These are phyloP conservation scores for Cutaneotrichosporon cyanovorans DNA, from an alignment of 1,284 basidiomycete species.

Conservation along the genomic window DNA sequence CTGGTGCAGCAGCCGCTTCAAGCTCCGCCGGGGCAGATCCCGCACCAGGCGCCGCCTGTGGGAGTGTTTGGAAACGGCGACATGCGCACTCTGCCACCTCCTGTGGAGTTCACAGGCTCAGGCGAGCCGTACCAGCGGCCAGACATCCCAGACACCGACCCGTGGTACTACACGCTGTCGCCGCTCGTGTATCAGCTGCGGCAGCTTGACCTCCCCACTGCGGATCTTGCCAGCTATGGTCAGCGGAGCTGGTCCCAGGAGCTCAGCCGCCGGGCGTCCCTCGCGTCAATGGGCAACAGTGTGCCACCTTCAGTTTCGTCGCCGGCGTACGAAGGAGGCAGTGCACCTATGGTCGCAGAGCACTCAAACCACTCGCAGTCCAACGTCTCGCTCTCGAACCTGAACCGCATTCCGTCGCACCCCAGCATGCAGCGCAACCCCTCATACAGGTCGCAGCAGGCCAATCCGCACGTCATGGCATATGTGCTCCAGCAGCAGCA, in stretches of 20 bases:
- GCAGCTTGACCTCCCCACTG: slow-evolving; percentile 45
- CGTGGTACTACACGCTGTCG: slow-evolving; percentile 23
- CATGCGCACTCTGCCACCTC: slow-evolving; percentile 39
- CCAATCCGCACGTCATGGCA: slow-evolving; percentile 18
- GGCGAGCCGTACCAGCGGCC: neutral
- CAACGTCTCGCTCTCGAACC: slow-evolving; percentile 7
- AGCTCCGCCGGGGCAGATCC: too few relatives aligned
- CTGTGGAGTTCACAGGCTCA: slow-evolving; percentile 1
- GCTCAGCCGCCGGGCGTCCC: neutral
- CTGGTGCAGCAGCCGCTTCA: too few relatives aligned
- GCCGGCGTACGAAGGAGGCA: slow-evolving; percentile 15
- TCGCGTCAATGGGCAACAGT: neutral
- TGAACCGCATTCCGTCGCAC: slow-evolving; percentile 10
- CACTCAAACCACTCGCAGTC: neutral
- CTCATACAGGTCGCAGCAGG: slow-evolving; percentile 1
- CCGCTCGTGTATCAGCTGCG: slow-evolving; percentile 44
- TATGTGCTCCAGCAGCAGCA: slow-evolving; percentile 26
- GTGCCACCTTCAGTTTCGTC: neutral
- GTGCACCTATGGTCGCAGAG: neutral
- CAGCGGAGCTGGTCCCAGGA: slow-evolving; percentile 22
- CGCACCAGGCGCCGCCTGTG: too few relatives aligned
- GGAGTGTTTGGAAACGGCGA: slow-evolving; percentile 40
- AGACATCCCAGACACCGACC: slow-evolving; percentile 5
- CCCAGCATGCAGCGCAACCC: neutral
- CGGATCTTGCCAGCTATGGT: slow-evolving; percentile 44